A percentile compares a stretch with the other conserved stretches of the same genome.
Evolutionary conservation across 768 basidiomycete species (phyloP).

Genomic region (Podaxis carcinomalis): DNA sequence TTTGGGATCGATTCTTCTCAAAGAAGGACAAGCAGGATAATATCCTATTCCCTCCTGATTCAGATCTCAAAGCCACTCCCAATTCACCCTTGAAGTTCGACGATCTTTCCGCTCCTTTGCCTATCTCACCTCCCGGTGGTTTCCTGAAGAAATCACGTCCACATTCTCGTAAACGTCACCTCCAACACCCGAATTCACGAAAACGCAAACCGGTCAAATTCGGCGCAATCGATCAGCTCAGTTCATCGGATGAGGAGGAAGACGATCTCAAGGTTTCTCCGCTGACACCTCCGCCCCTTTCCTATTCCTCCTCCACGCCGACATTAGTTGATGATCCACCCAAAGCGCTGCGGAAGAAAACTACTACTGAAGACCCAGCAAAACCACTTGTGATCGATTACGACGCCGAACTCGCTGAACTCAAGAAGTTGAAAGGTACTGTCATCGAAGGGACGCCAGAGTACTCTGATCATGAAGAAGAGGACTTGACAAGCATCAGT

Average conservation of each 20-base stretch:
- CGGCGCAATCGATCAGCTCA: constrained; percentile 18
- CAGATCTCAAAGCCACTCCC: constrained; percentile 4
- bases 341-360: not conserved
- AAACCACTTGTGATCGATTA: constrained; percentile 25
- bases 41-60: constrained; percentile 12
- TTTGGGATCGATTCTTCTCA: constrained; percentile 49
- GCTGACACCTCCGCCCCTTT: constrained; percentile 11
- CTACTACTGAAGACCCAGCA: constrained; percentile 3
- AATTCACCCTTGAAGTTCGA: not conserved
- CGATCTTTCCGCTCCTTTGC: not conserved
- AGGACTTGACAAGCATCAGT: constrained; percentile 2
- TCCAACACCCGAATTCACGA: constrained; percentile 4
- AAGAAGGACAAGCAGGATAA: constrained; percentile 15
- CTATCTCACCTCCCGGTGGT: not conserved
- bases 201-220: constrained; percentile 31
- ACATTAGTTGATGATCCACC: constrained; percentile 23
- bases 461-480: constrained; percentile 46
- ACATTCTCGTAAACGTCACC: constrained; percentile 6
- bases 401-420: constrained; percentile 37
- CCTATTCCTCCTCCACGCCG: constrained; percentile 22
- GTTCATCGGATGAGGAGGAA: constrained; percentile 15
- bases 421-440: constrained; percentile 24
- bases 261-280: constrained; percentile 8
- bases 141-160: constrained; percentile 24
- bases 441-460: constrained; percentile 16